phyloP scores from a whole-genome alignment of 73 alveolate genomes.

The Diophrys sp. region DNA sequence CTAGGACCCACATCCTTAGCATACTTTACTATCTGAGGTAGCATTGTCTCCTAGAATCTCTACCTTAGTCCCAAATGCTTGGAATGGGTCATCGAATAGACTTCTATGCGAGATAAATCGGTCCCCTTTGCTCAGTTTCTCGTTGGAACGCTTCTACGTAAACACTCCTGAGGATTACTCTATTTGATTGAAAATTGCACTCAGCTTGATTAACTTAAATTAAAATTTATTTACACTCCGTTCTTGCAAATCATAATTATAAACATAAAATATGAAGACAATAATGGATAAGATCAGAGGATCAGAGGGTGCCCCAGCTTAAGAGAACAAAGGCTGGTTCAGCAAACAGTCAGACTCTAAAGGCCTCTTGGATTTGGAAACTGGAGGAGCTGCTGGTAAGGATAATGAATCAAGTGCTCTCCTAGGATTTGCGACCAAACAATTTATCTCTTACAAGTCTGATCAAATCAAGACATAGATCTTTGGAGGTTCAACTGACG shows the following conservation, averaged over 20 bases:
- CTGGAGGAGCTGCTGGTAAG: conserved; percentile 1
- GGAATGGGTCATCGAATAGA: not conserved
- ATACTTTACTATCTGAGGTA: not conserved
- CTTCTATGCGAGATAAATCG: not conserved
- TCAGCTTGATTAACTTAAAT: not conserved
- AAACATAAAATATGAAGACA: not conserved
- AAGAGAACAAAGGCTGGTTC: not conserved
- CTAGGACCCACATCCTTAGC: not conserved
- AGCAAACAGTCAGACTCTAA: not conserved
- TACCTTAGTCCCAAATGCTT: not conserved
- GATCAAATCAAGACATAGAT: not conserved
- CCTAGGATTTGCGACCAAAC: not conserved
- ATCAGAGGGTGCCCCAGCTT: not conserved
- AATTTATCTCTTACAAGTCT: not conserved
- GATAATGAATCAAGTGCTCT: not conserved
- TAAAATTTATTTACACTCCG: not conserved
- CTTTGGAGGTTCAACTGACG: not conserved
- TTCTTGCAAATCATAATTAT: too few species aligned
- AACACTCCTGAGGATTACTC: not conserved
- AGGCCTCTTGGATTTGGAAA: not conserved
- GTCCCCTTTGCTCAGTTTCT: not conserved
- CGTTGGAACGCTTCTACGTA: not conserved
- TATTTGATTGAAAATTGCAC: not conserved
- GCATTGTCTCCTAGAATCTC: not conserved
- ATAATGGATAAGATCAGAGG: not conserved